Evolutionary conservation across 805 yeast genomes (phyloP), one percentile per base, ranked within the genome.

Genomic region (Yarrowia keelungensis): DNA sequence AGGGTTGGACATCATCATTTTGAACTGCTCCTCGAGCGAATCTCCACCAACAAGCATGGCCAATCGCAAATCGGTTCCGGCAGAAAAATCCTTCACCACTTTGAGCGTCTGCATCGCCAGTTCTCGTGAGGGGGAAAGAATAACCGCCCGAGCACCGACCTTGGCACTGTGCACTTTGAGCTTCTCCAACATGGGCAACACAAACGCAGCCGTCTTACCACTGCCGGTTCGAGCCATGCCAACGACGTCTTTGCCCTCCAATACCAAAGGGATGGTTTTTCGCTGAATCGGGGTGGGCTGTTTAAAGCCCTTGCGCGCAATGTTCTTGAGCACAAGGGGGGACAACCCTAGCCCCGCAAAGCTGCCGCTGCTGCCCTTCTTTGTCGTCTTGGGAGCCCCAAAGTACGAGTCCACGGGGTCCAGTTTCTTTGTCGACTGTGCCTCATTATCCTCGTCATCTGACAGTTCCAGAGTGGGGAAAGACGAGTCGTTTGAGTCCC

Each of bases 151-250:
- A 1, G 88, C 88, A 71, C 99, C 99, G 53, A 90, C 89, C 76
- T 87, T 90, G 39, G 97, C 92, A 53, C 90, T 86, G 76, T 94
- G 98, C 1, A 87, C 79, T 77, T 91, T 91, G 73, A 94, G 82
- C 75, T 86, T 88, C 74, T 95, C 98, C 72, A 95, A 83, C 81
- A 95, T 83, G 3, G 99, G 99, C 68, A 95, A 80, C 22, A 91
- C 85, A 77, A 95, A 95, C 0, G 99, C 98, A 9, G 99, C 99
- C 0, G 99, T 95, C 77, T 95, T 95, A 83, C 99, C 99, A 35
- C 97, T 91, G 75, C 99, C 99, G 0, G 99, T 95, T 76, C 99
- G 85, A 15, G 99, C 99, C 99, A 95, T 95, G 76, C 98, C 99
- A 15, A 95, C 99, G 50, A 95, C 97, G 79, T 95, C 99, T 75